Percentiles rank a stretch among this genome's conserved stretches.
Conservation (phyloP, 176 grass and related monocot species). For the Cenchrus americanus region DNA sequence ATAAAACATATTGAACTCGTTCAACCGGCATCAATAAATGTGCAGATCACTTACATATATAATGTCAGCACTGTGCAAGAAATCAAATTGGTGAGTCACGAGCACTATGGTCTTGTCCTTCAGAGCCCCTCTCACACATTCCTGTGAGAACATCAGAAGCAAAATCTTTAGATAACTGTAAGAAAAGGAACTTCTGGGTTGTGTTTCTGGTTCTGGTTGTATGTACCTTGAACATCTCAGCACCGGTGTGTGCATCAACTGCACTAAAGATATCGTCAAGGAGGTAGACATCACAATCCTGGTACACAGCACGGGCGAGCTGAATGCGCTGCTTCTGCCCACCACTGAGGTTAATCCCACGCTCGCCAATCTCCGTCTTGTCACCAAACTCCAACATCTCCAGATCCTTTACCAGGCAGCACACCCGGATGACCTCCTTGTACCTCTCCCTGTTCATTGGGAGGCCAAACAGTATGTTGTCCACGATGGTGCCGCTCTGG, state of each 20-base stretch:
- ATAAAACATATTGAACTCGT: too few species aligned
- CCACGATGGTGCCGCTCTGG: slow-evolving; percentile 91
- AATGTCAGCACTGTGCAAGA: slow-evolving; percentile 87
- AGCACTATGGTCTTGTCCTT: slow-evolving; percentile 88
- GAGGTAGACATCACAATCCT: slow-evolving; percentile 88
- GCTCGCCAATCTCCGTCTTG: slow-evolving; percentile 97
- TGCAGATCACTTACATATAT: slow-evolving; percentile 95
- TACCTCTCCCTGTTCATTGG: slow-evolving; percentile 75
- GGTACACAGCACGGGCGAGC: slow-evolving; percentile 91
- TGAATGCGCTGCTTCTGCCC: slow-evolving; percentile 98
- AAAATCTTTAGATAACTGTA: too few species aligned
- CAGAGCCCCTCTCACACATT: slow-evolving; percentile 81
- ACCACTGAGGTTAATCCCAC: slow-evolving; percentile 97
- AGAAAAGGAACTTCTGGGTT: too few species aligned
- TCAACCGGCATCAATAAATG: too few species aligned
- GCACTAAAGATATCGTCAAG: slow-evolving; percentile 98
- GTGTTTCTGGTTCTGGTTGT: too few species aligned
- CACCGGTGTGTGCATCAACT: slow-evolving; percentile 87
- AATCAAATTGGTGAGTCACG: slow-evolving; percentile 97
- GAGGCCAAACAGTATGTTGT: slow-evolving; percentile 91
- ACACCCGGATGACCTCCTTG: slow-evolving; percentile 79
- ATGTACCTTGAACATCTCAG: slow-evolving; percentile 91
- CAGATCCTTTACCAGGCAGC: slow-evolving; percentile 93
- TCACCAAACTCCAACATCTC: slow-evolving; percentile 99
- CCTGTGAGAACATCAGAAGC: too few species aligned